Evolutionary conservation across 2,329 filamentous ascomycete genomes (phyloP), one percentile per base, ranked within the genome.

Genomic region (Dothidotthia symphoricarpi): DNA sequence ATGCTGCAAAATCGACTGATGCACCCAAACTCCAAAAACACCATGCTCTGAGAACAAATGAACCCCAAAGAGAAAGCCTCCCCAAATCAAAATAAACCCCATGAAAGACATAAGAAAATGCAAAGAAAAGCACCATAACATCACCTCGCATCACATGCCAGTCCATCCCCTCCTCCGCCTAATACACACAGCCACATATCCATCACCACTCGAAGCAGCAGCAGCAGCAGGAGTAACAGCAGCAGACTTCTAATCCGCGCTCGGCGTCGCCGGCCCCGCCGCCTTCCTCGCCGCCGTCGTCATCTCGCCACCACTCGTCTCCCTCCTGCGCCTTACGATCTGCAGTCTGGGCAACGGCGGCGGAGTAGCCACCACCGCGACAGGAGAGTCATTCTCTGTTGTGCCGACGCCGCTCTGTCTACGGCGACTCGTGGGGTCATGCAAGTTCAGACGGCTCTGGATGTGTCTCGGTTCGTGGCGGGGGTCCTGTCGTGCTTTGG

Each of bases 271-370:
- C 5, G 45, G 28, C 43, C 47, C 26, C 34, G 28, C 24, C 31
- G 25, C 12, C 13, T 31, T 12, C 19, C 38, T 36, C 9, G n/a
- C 30, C 6, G 27, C 37, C 69, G 47, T 50, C 25, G 42, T 54
- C 48, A 65, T 49, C 33, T 65, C 62, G 3, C 61, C 62, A 0
- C 61, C 63, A 37, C 56, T 61, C 2, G 62, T 66, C 33, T 67
- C 61, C n/a, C 63, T 43, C 31, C 63, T 49, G 1, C 61, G 34
- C 8, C 63, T 40, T 13, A 64, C 56, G 31, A 66, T 63, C 32
- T 64, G 59, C 29, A 67, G 31, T 2, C 63, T 40, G 0, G 62
- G 61, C 8, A 64, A 36, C 3, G 61, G 61, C 16, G 58, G 51
- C 3, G n/a, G n/a, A n/a, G 43, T 42, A 24, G 22, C 38, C 19